Evolutionary conservation across 306 rosid genomes (phyloP).

Genomic region (Pachyrhizus erosus): DNA sequence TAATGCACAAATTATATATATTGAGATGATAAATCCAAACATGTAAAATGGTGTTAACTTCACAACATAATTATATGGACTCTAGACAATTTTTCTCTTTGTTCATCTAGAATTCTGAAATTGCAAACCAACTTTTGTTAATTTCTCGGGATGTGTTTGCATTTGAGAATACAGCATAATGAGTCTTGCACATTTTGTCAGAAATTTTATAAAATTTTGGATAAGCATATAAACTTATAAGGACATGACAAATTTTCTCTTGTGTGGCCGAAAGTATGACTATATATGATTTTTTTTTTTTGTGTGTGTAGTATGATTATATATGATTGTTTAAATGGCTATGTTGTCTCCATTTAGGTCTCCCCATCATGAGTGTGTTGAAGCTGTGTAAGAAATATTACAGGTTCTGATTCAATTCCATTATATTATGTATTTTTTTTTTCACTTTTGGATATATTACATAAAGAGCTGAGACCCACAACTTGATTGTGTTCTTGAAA

Average conservation of each 20-base stretch:
- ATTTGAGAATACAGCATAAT: background rate
- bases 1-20: background rate
- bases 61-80: background rate
- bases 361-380: too few relatives aligned
- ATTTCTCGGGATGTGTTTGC: background rate
- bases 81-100: background rate
- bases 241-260: background rate
- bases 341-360: too few relatives aligned
- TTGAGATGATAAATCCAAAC: background rate
- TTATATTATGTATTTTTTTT: too few relatives aligned
- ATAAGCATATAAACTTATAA: background rate
- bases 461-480: too few relatives aligned
- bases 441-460: too few relatives aligned
- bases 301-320: background rate
- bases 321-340: slow-evolving; percentile 31
- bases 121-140: background rate
- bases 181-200: background rate
- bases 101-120: background rate
- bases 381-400: too few relatives aligned
- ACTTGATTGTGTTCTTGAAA: too few relatives aligned
- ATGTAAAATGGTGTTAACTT: background rate
- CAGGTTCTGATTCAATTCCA: too few relatives aligned
- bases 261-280: too few relatives aligned
- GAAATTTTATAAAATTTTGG: background rate
- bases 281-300: background rate